Conservation (phyloP, 129 eudicot species). For the Saposhnikovia divaricata region DNA sequence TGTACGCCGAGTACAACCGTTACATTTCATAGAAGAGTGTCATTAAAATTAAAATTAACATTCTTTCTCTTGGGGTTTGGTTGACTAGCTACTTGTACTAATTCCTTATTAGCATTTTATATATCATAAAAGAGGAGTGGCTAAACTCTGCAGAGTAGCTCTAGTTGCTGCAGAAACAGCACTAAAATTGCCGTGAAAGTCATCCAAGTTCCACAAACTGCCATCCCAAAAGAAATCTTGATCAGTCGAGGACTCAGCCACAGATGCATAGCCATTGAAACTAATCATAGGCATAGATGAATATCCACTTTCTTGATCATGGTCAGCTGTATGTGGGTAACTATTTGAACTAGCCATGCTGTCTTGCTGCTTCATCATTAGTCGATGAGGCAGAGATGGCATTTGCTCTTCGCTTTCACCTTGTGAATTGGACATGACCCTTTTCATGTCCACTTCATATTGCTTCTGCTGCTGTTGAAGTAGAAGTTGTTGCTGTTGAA, state of each 20-base stretch:
- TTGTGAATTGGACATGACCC: neutral
- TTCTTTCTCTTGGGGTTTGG: neutral
- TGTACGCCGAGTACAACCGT: neutral
- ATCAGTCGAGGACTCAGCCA: slow-evolving; percentile 5
- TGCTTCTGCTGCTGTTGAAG: slow-evolving; percentile 36
- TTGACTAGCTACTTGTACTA: neutral
- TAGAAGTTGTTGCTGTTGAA: slow-evolving; percentile 50
- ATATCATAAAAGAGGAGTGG: neutral
- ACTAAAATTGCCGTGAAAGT: slow-evolving; percentile 11
- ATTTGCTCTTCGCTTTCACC: neutral
- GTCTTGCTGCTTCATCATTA: neutral
- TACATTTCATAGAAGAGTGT: neutral
- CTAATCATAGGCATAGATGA: neutral
- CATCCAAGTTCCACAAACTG: slow-evolving; percentile 13
- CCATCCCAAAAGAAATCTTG: slow-evolving; percentile 9
- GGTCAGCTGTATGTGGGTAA: neutral
- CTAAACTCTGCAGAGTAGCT: slow-evolving; percentile 14
- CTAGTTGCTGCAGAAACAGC: slow-evolving; percentile 8
- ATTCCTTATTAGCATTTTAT: neutral
- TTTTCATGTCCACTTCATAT: slow-evolving; percentile 10
- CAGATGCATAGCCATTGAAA: slow-evolving; percentile 1
- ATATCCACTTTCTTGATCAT: neutral
- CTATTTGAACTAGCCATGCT: neutral
- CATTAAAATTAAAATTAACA: neutral
- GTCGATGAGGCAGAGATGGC: neutral